Base-by-base conservation (phyloP, 1,284 basidiomycete species). In the Cutaneotrichosporon daszewskae region DNA sequence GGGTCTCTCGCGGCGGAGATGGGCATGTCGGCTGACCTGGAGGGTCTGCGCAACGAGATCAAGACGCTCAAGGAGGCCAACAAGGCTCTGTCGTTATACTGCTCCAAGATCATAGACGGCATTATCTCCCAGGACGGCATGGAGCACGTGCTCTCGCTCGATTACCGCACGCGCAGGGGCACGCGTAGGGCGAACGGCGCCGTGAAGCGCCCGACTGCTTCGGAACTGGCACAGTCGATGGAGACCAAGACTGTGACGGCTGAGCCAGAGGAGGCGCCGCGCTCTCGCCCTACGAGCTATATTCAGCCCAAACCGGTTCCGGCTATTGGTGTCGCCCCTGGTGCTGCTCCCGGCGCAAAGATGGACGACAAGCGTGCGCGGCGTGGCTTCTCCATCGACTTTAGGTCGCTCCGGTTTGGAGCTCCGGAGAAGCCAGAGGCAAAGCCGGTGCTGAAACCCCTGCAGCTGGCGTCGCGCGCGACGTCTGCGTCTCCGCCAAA, bases 41-140 rank as follows among this genome's bases (percentile, higher is more conserved):
- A 85, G 71, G 78, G 80, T 9, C 74, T 89, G 34, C 77, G 81
- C 33, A 77, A 72, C 17, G 91, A 95, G 69, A 82, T 94, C 60
- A 91, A 91, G 71, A 82, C 80, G 31, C 79, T 95, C 64, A 87
- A 85, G 65, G 92, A 96, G 66, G 87, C 88, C 35, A 95, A 95
- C 76, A 92, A 92, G 67, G 90, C 89, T 0, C 75, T 96, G 11
- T 87, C 87, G 14, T 73, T 96, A 18, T 96, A 96, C 65, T 89
- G 91, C 16, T 89, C 87, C 43, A 96, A 95, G 68, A 95, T 96
- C 59, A 84, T 96, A 58, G 89, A 96, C 73, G 81, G 90, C 42
- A 94, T 96, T 66, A 89, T 94, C 51, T 80, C 87, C 3, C 82
- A 88, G 63, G 89, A 92, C 49, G 91, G 89, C 23, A 94, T 89